Conservation (phyloP, 108 stramenopile genomes). For the Cylindrotheca fusiformis region DNA sequence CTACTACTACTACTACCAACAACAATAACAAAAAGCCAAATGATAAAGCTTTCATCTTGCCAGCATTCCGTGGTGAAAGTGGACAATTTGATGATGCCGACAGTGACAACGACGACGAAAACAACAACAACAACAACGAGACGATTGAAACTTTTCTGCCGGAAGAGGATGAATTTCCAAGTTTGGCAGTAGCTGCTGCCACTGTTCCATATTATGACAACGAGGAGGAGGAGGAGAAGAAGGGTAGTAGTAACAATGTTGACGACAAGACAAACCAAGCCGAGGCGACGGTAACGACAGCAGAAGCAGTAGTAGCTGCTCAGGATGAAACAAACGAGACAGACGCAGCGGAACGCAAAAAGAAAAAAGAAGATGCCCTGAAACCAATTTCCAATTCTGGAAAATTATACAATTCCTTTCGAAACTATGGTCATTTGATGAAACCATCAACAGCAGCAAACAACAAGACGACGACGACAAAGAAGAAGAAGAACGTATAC, state of each 20-base stretch:
- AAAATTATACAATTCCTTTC: constrained; percentile 73
- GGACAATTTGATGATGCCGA: constrained; percentile 52
- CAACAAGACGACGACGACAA: constrained; percentile 31
- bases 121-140: constrained; percentile 32
- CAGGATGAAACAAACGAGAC: constrained; percentile 28
- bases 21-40: neutral
- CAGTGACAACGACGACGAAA: constrained; percentile 50
- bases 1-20: too few species aligned
- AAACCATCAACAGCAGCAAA: too few species aligned
- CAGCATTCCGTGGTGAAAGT: neutral
- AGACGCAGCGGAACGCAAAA: constrained; percentile 29
- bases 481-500: constrained; percentile 25
- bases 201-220: constrained; percentile 70
- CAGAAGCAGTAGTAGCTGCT: constrained; percentile 25
- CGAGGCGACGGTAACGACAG: neutral
- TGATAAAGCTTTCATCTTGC: neutral
- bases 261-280: constrained; percentile 3
- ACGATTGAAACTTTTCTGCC: neutral
- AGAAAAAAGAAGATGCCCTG: constrained; percentile 34
- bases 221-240: constrained; percentile 41
- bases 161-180: constrained; percentile 27
- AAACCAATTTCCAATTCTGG: constrained; percentile 52
- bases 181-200: constrained; percentile 52
- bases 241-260: too few species aligned
- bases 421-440: constrained; percentile 56